phyloP scores from a whole-genome alignment of 306 rosid genomes.

The Betula pendula region DNA sequence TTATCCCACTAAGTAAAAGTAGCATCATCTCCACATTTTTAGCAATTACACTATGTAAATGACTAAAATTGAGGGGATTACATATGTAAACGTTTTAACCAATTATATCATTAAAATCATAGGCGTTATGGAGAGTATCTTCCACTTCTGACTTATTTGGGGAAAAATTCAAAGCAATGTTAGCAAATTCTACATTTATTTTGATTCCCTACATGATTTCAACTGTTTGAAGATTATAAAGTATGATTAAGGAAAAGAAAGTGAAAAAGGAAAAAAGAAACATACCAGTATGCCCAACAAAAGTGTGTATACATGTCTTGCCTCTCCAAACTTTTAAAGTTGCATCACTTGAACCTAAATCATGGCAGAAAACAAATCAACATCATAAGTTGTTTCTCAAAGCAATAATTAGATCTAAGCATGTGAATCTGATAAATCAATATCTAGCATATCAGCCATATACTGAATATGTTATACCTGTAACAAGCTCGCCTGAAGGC shows the following conservation, averaged over 20 bases:
- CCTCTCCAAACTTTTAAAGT: conserved; percentile 91
- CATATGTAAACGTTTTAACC: neutral
- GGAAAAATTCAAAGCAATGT: neutral
- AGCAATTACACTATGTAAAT: neutral
- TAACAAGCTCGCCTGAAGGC: conserved; percentile 85
- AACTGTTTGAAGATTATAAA: neutral
- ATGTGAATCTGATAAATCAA: conserved; percentile 6
- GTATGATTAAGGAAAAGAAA: neutral
- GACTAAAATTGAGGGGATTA: neutral
- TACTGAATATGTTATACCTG: conserved; percentile 50
- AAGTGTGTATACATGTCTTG: conserved; percentile 68
- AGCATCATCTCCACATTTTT: neutral
- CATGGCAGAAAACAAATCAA: conserved; percentile 21
- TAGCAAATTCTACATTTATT: neutral
- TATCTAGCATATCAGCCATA: conserved; percentile 13
- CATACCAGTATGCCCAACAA: conserved; percentile 86
- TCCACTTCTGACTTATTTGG: neutral
- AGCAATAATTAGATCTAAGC: conserved; percentile 1
- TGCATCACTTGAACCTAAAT: conserved; percentile 82
- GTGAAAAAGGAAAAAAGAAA: neutral
- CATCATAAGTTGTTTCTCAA: conserved; percentile 24
- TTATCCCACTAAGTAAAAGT: neutral
- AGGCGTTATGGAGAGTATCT: neutral
- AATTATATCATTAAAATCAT: neutral
- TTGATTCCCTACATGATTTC: neutral